Evolutionary conservation across 192 early-diverging fungal species (phyloP).

Genomic region (Chytriomyces hyalinus): DNA sequence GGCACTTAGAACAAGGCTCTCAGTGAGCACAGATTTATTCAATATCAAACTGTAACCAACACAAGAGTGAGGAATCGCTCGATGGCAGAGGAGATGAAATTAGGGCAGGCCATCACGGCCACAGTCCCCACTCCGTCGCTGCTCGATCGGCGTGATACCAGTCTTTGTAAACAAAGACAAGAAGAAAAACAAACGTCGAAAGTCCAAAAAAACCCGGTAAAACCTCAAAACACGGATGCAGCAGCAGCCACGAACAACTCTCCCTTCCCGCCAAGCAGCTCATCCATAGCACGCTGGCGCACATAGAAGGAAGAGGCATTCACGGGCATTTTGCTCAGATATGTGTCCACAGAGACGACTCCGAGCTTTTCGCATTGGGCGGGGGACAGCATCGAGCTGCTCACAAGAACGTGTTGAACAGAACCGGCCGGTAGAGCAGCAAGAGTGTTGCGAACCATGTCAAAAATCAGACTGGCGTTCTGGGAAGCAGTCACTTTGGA

Average conservation of each 20-base stretch:
- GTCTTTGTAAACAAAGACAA: too few relatives aligned
- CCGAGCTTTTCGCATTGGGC: conserved; percentile 20
- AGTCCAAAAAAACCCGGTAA: neutral
- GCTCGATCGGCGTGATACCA: too few relatives aligned
- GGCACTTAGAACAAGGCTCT: too few relatives aligned
- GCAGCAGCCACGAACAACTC: neutral
- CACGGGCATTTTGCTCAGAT: neutral
- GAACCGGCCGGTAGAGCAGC: conserved; percentile 2
- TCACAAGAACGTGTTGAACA: conserved; percentile 18
- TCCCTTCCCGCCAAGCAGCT: neutral
- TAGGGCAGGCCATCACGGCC: too few relatives aligned
- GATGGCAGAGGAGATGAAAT: too few relatives aligned
- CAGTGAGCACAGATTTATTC: too few relatives aligned
- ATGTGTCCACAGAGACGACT: conserved; percentile 8
- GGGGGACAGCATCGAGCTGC: neutral
- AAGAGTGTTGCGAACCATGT: conserved; percentile 20
- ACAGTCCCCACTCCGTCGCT: too few relatives aligned
- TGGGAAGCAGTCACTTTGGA: conserved; percentile 7
- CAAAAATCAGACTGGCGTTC: conserved; percentile 1
- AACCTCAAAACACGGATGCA: neutral
- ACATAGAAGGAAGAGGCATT: neutral
- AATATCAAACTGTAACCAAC: too few relatives aligned
- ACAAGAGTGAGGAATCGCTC: too few relatives aligned
- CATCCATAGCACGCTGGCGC: neutral
- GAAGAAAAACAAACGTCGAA: too few relatives aligned